A percentile compares a stretch with the other conserved stretches of the same genome.
Conservation (phyloP, 2,329 filamentous ascomycete genomes). For the Exserohilum rostratum region DNA sequence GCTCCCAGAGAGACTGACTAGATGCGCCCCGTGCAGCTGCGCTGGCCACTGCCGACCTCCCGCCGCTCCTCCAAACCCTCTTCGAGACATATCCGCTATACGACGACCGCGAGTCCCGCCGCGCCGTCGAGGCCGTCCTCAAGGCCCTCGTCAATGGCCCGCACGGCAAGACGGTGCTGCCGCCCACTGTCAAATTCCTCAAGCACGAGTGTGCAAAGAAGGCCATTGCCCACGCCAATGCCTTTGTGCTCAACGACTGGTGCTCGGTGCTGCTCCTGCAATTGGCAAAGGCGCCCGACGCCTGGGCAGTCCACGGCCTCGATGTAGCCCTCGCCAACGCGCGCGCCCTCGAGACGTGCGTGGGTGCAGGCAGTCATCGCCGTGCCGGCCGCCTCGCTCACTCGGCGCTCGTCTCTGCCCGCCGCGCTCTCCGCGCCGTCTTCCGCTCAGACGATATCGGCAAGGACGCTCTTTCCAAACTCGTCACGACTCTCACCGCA, state of each 20-base stretch:
- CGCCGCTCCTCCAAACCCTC: conserved; percentile 70
- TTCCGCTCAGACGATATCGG: conserved; percentile 66
- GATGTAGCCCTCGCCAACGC: conserved; percentile 74
- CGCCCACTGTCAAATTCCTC: conserved; percentile 69
- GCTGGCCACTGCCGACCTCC: conserved; percentile 52
- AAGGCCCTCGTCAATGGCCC: conserved; percentile 66
- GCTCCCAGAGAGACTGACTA: conserved; percentile 18
- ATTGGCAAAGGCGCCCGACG: conserved; percentile 62
- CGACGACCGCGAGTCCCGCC: conserved; percentile 80
- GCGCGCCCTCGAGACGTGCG: conserved; percentile 76
- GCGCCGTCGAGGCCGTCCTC: conserved; percentile 82
- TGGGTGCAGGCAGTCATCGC: conserved; percentile 54
- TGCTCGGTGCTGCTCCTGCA: conserved; percentile 78
- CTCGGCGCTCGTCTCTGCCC: conserved; percentile 77
- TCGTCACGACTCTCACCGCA: conserved; percentile 70
- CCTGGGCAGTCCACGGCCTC: conserved; percentile 69
- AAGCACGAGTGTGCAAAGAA: conserved; percentile 76
- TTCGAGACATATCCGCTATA: conserved; percentile 90
- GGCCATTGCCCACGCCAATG: conserved; percentile 77
- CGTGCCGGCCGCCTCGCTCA: conserved; percentile 64
- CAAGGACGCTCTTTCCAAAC: conserved; percentile 65
- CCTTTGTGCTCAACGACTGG: conserved; percentile 92
- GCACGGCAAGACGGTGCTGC: conserved; percentile 63
- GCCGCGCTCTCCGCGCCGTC: conserved; percentile 78
- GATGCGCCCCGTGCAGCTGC: conserved; percentile 36